Percentiles rank a stretch among this genome's conserved stretches.
Conservation (phyloP, 768 basidiomycete genomes). For the Ramaria rubella region DNA sequence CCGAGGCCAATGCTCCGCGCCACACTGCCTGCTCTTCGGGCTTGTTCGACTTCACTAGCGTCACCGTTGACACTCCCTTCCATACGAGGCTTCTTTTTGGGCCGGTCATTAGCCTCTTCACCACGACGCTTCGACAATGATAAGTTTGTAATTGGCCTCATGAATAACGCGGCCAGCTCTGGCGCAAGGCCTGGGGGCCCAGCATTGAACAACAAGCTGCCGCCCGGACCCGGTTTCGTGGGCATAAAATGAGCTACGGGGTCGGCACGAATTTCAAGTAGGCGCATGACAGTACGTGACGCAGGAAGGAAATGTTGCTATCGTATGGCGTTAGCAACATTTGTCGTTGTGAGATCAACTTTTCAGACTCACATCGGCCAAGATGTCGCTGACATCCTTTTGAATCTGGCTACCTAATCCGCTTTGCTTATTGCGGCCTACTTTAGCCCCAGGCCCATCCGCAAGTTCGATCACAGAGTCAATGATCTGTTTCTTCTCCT, state of each 20-base stretch:
- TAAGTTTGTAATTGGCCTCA: slow-evolving; percentile 56
- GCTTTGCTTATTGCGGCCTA: slow-evolving; percentile 48
- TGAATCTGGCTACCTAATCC: slow-evolving; percentile 47
- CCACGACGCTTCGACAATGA: slow-evolving; percentile 52
- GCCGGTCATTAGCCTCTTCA: slow-evolving; percentile 45
- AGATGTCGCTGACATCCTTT: slow-evolving; percentile 58
- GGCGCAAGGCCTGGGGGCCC: slow-evolving; percentile 80
- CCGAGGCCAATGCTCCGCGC: slow-evolving; percentile 51
- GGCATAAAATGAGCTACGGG: slow-evolving; percentile 83
- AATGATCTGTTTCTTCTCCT: slow-evolving; percentile 83
- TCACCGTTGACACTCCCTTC: slow-evolving; percentile 41
- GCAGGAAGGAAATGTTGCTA: slow-evolving; percentile 76
- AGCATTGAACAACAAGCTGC: slow-evolving; percentile 65
- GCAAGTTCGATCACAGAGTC: slow-evolving; percentile 84
- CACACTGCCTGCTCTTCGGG: slow-evolving; percentile 57
- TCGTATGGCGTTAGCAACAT: slow-evolving; percentile 11
- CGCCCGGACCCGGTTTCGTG: slow-evolving; percentile 63
- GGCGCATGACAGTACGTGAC: slow-evolving; percentile 76
- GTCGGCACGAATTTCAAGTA: slow-evolving; percentile 80
- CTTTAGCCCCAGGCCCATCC: slow-evolving; percentile 49
- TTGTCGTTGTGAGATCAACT: background rate
- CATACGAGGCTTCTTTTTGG: slow-evolving; percentile 54
- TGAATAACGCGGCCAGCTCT: slow-evolving; percentile 78
- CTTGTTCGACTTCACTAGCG: slow-evolving; percentile 65
- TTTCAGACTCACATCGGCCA: slow-evolving; percentile 43